Base-by-base conservation (phyloP, 352 stramenopile genomes). In the Globisporangium acanthophoron region DNA sequence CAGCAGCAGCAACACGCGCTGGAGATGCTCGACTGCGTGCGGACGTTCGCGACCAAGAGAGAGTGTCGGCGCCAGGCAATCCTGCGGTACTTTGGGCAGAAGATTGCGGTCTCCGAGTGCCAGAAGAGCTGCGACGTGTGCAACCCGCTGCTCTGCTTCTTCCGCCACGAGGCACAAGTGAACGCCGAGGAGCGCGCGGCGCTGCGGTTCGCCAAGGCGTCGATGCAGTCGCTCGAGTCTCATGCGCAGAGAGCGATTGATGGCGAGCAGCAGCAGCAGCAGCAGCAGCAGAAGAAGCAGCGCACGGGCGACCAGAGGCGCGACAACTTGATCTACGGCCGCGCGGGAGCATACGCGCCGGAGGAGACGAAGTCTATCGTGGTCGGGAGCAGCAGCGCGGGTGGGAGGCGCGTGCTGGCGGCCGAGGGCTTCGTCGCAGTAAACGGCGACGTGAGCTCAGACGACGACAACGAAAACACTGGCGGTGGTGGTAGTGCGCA, bases 71-170 rank as follows among this genome's bases (percentile, higher is more conserved):
- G 72, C 3, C 71, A 86, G 40, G 61, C 62, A 9, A 63, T 88
- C 16, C 53, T 88, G 66, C 65, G 70, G 18, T 84, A 87, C 45
- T 85, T 87, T 59, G 78, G 70, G 0, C 76, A 87, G 56, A 58
- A 71, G 20, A 73, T 85, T 20, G 64, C 65, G 0, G 73, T 81
- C 35, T 41, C 62, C 0, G 71, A 83, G 18, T 88, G 78, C 53
- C 52, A 67, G 12, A 61, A 68, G 11, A 80, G 64, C 15, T 87
- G 78, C 40, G 76, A 87, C 47, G 78, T 85, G 33, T 87, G 76
- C 65, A 78, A 85, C 52, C 74, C 78, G 3, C 64, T 64, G 43
- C 73, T 88, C 4, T 66, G 74, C 46, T 71, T 71, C 24, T 88
- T 88, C 24, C 75, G 71, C 21, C 78, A 81, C 39, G 75, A 73